Conservation (phyloP, 441 rosid genomes). For the Euphorbia corollata region DNA sequence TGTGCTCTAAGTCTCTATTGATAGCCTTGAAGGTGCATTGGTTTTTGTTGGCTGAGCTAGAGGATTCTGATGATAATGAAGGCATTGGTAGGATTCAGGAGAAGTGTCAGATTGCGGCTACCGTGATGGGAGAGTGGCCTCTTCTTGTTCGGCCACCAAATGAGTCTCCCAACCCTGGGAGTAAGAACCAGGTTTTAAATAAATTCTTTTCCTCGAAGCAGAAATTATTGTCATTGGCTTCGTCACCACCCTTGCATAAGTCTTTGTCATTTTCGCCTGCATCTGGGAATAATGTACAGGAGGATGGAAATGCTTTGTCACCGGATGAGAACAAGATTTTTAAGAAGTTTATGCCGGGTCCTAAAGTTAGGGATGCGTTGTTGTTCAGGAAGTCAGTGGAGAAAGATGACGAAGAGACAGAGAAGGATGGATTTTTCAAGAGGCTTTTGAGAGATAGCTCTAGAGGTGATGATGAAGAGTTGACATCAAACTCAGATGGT, state of each 20-base stretch:
- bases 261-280: slow-evolving; percentile 64
- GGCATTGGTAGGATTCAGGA: slow-evolving; percentile 94
- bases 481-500: slow-evolving; percentile 70
- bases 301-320: slow-evolving; percentile 57
- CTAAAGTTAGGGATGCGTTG: slow-evolving; percentile 87
- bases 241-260: slow-evolving; percentile 67
- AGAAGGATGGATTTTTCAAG: slow-evolving; percentile 91
- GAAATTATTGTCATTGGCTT: slow-evolving; percentile 68
- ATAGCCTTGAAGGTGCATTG: slow-evolving; percentile 95
- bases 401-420: slow-evolving; percentile 81
- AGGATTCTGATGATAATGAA: slow-evolving; percentile 91
- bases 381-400: slow-evolving; percentile 89
- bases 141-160: slow-evolving; percentile 53
- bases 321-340: slow-evolving; percentile 78
- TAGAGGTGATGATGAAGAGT: slow-evolving; percentile 67
- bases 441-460: slow-evolving; percentile 63
- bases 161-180: slow-evolving; percentile 55
- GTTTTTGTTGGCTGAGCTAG: slow-evolving; percentile 93
- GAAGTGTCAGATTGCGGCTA: slow-evolving; percentile 93
- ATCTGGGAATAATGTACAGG: slow-evolving; percentile 45
- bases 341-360: slow-evolving; percentile 85
- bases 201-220: slow-evolving; percentile 78
- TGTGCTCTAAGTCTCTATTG: slow-evolving; percentile 72
- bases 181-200: slow-evolving; percentile 85
- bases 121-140: slow-evolving; percentile 94